Evolutionary conservation across 2,329 filamentous ascomycete genomes (phyloP), one percentile per base, ranked within the genome.

Genomic region (Xylariaceae sp.): DNA sequence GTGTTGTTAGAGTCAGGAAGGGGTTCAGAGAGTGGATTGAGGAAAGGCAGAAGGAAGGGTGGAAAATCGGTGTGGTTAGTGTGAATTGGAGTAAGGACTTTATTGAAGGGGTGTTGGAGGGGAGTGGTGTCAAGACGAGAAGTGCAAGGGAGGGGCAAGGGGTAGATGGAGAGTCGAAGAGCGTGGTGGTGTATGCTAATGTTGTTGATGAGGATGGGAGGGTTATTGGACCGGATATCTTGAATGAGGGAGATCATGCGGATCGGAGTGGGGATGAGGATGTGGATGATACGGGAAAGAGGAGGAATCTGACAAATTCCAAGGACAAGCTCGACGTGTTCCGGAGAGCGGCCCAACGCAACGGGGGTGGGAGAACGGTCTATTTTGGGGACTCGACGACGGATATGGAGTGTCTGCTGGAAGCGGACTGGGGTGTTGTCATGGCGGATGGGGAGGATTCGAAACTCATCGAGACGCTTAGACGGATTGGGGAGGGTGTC

Each of bases 321-420:
- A 48, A 60, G 6, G 76, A 80, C 60, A 81, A 81, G 65, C 57
- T 72, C 15, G 62, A 66, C 11, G 73, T 68, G 2, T 58, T 78
- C 50, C 47, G 61, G n/a, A 57, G 63, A 6, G 55, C 72, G 39
- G 51, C 58, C 36, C 38, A 52, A 17, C 19, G 17, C 15, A n/a
- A 54, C 60, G 5, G 54, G 49, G 1, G 10, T 50, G 27, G 55
- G 48, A 3, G 39, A 32, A 58, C 60, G 51, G 6, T 78, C n/a
- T 83, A 82, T 64, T 74, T 81, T 60, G 80, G 80, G 7, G 80
- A 83, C 60, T 81, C 79, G 27, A 71, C 71, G 2, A 82, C 79
- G 1, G 80, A 83, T 59, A 62, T 82, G 48, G 73, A 75, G 58
- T 82, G 79, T 51, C 62, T 83, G 35, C 55, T 80, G 4, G 59